These are phyloP conservation scores for Haematococcus lacustris DNA, from an alignment of 139 green algal genomes.

Conservation along the genomic window DNA sequence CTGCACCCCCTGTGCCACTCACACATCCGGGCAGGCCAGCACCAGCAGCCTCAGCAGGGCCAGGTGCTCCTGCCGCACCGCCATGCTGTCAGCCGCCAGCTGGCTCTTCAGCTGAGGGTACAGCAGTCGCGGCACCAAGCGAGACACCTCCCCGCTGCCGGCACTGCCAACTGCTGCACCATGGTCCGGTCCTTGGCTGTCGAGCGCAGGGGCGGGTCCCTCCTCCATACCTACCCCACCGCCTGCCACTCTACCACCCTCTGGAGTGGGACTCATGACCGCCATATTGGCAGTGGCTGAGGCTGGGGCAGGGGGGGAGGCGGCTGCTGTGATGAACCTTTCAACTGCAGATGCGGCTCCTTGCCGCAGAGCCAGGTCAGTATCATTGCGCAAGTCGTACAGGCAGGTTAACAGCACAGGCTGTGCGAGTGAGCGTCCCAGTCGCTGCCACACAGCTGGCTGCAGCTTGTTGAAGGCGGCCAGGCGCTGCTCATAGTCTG, in stretches of 20 bases:
- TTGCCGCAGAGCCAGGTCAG: conserved; percentile 68
- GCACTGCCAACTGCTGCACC: too few relatives aligned
- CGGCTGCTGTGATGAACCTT: conserved; percentile 1
- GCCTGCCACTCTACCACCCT: too few relatives aligned
- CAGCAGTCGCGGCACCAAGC: conserved; percentile 35
- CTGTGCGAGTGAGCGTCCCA: conserved; percentile 28
- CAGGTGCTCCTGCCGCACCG: conserved; percentile 76
- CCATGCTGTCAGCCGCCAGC: conserved; percentile 29
- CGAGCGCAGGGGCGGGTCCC: too few relatives aligned
- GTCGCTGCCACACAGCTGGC: conserved; percentile 27
- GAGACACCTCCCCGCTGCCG: neutral
- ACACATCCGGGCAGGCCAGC: conserved; percentile 5
- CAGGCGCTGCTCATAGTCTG: conserved; percentile 39
- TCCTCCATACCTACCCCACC: too few relatives aligned
- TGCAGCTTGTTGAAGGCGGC: conserved; percentile 47
- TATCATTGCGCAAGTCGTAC: conserved; percentile 51
- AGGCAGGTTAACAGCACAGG: conserved; percentile 55
- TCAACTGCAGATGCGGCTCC: conserved; percentile 34
- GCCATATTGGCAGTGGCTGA: too few relatives aligned
- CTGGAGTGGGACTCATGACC: too few relatives aligned
- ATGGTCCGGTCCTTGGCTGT: too few relatives aligned
- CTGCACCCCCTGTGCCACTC: too few relatives aligned
- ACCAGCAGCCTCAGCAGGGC: conserved; percentile 50
- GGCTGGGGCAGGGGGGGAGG: too few relatives aligned
- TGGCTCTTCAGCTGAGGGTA: conserved; percentile 52